These are phyloP conservation scores for Rhodotorula graminis DNA, from an alignment of 768 basidiomycete species.

Conservation along the genomic window DNA sequence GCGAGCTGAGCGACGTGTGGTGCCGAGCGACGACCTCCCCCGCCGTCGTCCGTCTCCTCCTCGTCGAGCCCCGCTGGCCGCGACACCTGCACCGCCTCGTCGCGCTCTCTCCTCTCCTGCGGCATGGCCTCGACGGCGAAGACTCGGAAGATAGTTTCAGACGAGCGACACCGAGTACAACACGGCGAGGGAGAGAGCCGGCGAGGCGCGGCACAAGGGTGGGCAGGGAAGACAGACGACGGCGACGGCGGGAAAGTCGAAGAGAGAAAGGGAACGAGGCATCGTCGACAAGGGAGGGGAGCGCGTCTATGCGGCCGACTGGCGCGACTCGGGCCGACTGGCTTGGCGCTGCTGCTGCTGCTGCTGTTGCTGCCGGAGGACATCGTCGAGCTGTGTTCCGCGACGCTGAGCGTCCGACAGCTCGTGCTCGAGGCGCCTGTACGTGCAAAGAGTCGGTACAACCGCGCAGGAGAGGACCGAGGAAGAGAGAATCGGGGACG, in stretches of 20 bases:
- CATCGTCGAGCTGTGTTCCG: conserved; percentile 25
- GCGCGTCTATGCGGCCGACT: background rate
- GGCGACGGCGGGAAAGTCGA: background rate
- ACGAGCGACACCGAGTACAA: too few relatives aligned
- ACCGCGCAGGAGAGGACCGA: too few relatives aligned
- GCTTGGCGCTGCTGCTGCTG: background rate
- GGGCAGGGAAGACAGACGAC: background rate
- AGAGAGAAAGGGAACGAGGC: background rate
- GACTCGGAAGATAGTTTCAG: too few relatives aligned
- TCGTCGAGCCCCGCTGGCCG: too few relatives aligned
- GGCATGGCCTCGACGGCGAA: too few relatives aligned
- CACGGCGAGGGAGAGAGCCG: too few relatives aligned
- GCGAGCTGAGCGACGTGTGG: too few relatives aligned
- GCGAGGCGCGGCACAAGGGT: background rate
- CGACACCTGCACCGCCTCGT: too few relatives aligned
- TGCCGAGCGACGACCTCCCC: too few relatives aligned
- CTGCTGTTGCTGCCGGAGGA: background rate
- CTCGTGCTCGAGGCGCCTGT: conserved; percentile 12
- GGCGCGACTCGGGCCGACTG: background rate
- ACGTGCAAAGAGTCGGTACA: too few relatives aligned
- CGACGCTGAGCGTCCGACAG: conserved; percentile 6
- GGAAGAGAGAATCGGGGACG: conserved; percentile 29
- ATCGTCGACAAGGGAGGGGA: too few relatives aligned
- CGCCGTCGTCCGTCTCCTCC: too few relatives aligned
- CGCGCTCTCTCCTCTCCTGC: background rate